phyloP scores from a whole-genome alignment of 345 rosid species.

The Crucihimalaya himalaica region DNA sequence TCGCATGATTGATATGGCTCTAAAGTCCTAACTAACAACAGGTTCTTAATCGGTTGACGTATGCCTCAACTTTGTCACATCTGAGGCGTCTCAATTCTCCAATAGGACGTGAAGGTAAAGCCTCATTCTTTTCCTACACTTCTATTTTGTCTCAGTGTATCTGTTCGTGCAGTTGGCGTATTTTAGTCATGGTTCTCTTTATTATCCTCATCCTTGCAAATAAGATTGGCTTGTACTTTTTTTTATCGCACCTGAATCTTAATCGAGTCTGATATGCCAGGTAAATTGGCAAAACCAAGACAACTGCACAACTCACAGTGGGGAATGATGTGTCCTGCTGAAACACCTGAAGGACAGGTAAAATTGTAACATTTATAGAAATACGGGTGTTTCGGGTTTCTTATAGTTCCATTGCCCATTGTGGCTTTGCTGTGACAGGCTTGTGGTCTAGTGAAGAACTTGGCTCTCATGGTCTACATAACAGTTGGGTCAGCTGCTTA shows the following conservation, averaged over 20 bases:
- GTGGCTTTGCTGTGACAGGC: slow-evolving; percentile 52
- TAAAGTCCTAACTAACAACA: slow-evolving; percentile 29
- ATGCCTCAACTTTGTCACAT: slow-evolving; percentile 95
- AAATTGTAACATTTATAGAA: slow-evolving; percentile 22
- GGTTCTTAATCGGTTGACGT: slow-evolving; percentile 96
- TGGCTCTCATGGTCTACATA: slow-evolving; percentile 96
- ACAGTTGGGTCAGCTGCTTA: slow-evolving; percentile 97
- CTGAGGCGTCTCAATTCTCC: slow-evolving; percentile 97
- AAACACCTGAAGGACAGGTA: slow-evolving; percentile 99
- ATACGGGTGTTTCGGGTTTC: slow-evolving; percentile 6
- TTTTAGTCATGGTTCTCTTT: slow-evolving; percentile 1
- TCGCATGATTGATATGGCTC: slow-evolving; percentile 9
- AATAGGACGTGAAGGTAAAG: slow-evolving; percentile 94
- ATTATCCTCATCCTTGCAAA: slow-evolving; percentile 3
- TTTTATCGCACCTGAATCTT: slow-evolving; percentile 10
- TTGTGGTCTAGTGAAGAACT: slow-evolving; percentile 95
- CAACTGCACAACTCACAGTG: slow-evolving; percentile 99
- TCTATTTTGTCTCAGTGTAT: slow-evolving; percentile 3
- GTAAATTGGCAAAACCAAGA: slow-evolving; percentile 97
- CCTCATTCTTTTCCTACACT: slow-evolving; percentile 24
- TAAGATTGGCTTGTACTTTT: neutral
- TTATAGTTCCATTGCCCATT: slow-evolving; percentile 5
- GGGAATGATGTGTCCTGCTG: slow-evolving; percentile 99
- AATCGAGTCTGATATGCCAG: slow-evolving; percentile 46
- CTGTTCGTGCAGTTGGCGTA: slow-evolving; percentile 3